Percentiles rank a stretch among this genome's conserved stretches.
Evolutionary conservation across 202 grass and related monocot species (phyloP).

Genomic region (Setaria viridis): DNA sequence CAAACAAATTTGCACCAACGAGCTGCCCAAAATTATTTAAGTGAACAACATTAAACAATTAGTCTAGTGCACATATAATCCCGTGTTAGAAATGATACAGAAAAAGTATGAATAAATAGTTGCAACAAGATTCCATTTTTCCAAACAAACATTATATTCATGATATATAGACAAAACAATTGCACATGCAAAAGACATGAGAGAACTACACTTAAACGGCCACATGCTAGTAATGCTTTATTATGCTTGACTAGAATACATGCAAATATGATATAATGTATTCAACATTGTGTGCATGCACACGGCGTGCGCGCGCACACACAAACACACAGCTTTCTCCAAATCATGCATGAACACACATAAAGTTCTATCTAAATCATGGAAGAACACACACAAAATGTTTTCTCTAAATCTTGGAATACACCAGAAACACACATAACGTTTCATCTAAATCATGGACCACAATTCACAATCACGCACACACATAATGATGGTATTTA

Average conservation of each 20-base stretch:
- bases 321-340: no score
- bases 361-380: background rate
- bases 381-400: background rate
- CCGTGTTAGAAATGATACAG: background rate
- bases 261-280: background rate
- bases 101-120: background rate
- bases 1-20: background rate
- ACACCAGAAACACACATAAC: background rate
- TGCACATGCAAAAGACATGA: background rate
- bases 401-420: no score
- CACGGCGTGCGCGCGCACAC: no score
- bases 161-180: background rate
- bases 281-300: background rate
- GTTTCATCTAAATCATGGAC: background rate
- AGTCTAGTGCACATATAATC: background rate
- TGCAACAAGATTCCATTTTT: background rate
- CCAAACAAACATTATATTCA: background rate
- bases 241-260: background rate
- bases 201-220: background rate
- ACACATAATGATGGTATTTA: background rate
- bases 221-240: background rate
- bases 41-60: background rate
- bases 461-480: background rate
- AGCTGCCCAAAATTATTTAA: background rate
- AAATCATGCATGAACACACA: no score